Conservation (phyloP, 768 basidiomycete genomes). For the Mycena polygramma region DNA sequence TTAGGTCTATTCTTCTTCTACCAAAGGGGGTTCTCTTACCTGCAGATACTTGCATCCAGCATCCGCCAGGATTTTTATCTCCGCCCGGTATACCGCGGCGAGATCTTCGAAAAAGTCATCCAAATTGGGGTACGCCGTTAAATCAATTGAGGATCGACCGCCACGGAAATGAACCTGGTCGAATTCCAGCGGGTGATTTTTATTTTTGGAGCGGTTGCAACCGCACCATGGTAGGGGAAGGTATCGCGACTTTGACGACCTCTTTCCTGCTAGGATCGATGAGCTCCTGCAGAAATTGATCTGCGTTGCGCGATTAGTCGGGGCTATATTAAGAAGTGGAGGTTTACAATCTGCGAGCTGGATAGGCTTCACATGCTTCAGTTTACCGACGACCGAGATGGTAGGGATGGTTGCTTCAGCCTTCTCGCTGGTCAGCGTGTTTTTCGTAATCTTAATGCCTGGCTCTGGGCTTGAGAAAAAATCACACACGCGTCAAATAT, state of each 20-base stretch:
- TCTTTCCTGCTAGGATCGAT: conserved; percentile 35
- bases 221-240: conserved; percentile 38
- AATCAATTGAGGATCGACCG: conserved; percentile 35
- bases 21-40: not conserved
- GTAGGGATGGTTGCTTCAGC: conserved; percentile 29
- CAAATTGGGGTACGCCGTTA: conserved; percentile 36
- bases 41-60: conserved; percentile 38
- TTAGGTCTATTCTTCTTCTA: not conserved
- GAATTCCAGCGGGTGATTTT: not conserved
- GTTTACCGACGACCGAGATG: conserved; percentile 35
- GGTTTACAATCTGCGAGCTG: conserved; percentile 36
- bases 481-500: not conserved
- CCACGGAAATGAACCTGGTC: conserved; percentile 38
- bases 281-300: conserved; percentile 29
- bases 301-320: conserved; percentile 5
- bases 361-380: conserved; percentile 38
- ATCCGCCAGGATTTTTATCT: conserved; percentile 36
- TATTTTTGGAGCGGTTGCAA: not conserved
- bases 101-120: conserved; percentile 39
- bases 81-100: conserved; percentile 33
- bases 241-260: conserved; percentile 39
- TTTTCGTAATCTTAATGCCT: conserved; percentile 30
- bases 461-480: not conserved
- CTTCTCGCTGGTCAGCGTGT: conserved; percentile 28
- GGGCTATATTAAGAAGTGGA: not conserved